Evolutionary conservation across 1,284 basidiomycete genomes (phyloP).

Genomic region (Inonotus obliquus): DNA sequence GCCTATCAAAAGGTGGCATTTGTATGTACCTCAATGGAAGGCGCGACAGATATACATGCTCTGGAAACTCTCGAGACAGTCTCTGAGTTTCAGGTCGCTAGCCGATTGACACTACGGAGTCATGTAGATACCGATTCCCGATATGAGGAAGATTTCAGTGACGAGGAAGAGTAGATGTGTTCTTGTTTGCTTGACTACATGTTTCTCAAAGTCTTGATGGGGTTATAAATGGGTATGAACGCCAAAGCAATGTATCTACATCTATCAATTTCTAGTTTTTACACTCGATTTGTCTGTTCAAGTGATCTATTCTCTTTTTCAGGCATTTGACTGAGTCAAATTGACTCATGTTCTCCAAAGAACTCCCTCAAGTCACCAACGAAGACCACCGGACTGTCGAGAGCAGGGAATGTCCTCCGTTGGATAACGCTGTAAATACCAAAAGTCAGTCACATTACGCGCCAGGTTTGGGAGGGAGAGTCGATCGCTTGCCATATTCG

Average conservation of each 20-base stretch:
- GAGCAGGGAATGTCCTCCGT: slow-evolving; percentile 17
- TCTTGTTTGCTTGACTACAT: too few relatives aligned
- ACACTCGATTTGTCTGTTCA: not conserved
- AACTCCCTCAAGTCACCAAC: slow-evolving; percentile 15
- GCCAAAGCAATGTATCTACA: not conserved
- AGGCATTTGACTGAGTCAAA: not conserved
- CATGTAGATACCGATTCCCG: too few relatives aligned
- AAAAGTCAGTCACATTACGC: not conserved
- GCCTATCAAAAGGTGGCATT: not conserved
- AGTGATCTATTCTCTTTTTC: not conserved
- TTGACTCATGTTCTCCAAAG: slow-evolving; percentile 13
- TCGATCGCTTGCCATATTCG: too few relatives aligned
- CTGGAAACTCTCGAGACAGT: not conserved
- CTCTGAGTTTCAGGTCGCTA: not conserved
- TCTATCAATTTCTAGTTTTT: not conserved
- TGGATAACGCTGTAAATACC: slow-evolving; percentile 2
- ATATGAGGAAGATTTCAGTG: too few relatives aligned
- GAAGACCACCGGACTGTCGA: slow-evolving; percentile 12
- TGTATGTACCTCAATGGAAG: not conserved
- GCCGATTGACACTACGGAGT: not conserved
- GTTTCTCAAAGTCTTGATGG: too few relatives aligned
- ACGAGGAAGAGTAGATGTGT: too few relatives aligned
- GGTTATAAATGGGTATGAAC: too few relatives aligned
- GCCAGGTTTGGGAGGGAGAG: too few relatives aligned
- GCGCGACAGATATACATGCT: not conserved